Conservation (phyloP, 768 basidiomycete species). For the Mycena leptocephala region DNA sequence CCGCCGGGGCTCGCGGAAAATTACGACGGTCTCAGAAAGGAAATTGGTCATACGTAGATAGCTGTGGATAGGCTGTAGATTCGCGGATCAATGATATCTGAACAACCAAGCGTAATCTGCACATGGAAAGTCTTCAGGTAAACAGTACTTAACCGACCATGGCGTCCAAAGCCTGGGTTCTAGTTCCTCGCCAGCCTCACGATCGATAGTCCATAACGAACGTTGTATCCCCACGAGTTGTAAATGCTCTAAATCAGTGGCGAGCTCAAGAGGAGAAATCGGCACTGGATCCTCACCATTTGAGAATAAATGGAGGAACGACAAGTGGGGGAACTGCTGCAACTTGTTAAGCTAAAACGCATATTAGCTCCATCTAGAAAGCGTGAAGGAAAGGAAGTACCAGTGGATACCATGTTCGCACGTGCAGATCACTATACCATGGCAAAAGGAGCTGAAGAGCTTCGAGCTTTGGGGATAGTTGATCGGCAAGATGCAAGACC, state of each 20-base stretch:
- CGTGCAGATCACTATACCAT: slow-evolving; percentile 45
- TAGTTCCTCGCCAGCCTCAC: slow-evolving; percentile 45
- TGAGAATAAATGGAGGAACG: slow-evolving; percentile 58
- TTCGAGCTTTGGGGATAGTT: slow-evolving; percentile 48
- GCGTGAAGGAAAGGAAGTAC: slow-evolving; percentile 36
- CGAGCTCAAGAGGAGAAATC: slow-evolving; percentile 53
- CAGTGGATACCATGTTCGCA: slow-evolving; percentile 42
- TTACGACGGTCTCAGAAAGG: too few relatives aligned
- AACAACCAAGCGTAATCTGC: slow-evolving; percentile 59
- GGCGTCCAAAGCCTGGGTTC: slow-evolving; percentile 53
- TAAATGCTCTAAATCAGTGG: slow-evolving; percentile 49
- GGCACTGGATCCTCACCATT: slow-evolving; percentile 46
- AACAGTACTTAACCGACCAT: slow-evolving; percentile 58
- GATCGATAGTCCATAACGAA: slow-evolving; percentile 54
- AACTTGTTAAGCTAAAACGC: slow-evolving; percentile 40
- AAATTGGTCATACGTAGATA: not conserved
- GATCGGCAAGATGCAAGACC: slow-evolving; percentile 41
- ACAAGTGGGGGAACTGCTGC: slow-evolving; percentile 47
- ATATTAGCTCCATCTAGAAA: not conserved
- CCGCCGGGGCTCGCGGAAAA: too few relatives aligned
- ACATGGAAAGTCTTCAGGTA: slow-evolving; percentile 55
- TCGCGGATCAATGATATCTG: slow-evolving; percentile 44
- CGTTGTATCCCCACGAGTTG: slow-evolving; percentile 57
- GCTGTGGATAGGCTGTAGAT: not conserved
- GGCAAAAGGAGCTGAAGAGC: slow-evolving; percentile 56